phyloP scores from a whole-genome alignment of 1,284 basidiomycete species.

The Xerocomus nothofagi region DNA sequence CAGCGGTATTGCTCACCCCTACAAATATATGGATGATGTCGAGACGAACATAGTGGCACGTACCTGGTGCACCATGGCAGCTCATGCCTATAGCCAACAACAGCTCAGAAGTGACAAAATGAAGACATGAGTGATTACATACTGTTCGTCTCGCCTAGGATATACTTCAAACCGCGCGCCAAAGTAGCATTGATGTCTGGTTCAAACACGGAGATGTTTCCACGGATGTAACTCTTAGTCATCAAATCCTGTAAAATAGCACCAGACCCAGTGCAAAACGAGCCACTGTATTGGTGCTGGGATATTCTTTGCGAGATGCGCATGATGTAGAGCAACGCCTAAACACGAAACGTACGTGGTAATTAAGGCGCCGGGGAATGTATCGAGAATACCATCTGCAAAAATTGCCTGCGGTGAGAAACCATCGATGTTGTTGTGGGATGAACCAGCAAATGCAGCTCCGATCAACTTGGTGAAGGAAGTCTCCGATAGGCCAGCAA shows the following conservation, averaged over 20 bases:
- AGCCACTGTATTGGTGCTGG: slow-evolving; percentile 62
- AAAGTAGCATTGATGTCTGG: slow-evolving; percentile 51
- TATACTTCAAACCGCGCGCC: slow-evolving; percentile 51
- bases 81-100: slow-evolving; percentile 15
- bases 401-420: slow-evolving; percentile 61
- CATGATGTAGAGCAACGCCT: background rate
- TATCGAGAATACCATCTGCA: slow-evolving; percentile 41
- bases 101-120: background rate
- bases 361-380: slow-evolving; percentile 42
- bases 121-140: slow-evolving; percentile 29
- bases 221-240: slow-evolving; percentile 57
- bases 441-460: slow-evolving; percentile 52
- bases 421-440: slow-evolving; percentile 40
- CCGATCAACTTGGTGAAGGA: slow-evolving; percentile 51
- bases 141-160: slow-evolving; percentile 63
- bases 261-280: slow-evolving; percentile 51
- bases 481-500: slow-evolving; percentile 22
- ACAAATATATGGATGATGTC: background rate
- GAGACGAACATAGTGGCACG: background rate
- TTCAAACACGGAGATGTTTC: slow-evolving; percentile 52
- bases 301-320: slow-evolving; percentile 47
- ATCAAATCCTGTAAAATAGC: slow-evolving; percentile 58
- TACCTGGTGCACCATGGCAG: slow-evolving; percentile 55
- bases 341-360: slow-evolving; percentile 23
- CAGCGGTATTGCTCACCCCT: slow-evolving; percentile 67